Percentiles rank a stretch among this genome's conserved stretches.
These are phyloP conservation scores for Chamaenerion angustifolium DNA, from an alignment of 345 rosid species.

Conservation along the genomic window DNA sequence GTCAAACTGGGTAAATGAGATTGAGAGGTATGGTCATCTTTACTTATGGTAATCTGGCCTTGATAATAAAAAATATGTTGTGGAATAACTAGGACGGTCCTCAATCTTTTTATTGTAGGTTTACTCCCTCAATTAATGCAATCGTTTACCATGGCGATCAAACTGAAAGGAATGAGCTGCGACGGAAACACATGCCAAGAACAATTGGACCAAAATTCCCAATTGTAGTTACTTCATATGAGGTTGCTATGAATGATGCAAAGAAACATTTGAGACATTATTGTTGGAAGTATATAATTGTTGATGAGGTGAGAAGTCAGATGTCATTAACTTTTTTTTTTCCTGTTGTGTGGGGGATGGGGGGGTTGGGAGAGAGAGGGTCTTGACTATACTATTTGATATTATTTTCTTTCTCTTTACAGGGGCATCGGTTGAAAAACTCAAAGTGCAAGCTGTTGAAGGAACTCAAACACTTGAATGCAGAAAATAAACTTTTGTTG, in stretches of 20 bases:
- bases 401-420: conserved; percentile 3
- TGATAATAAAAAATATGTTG: too few species aligned
- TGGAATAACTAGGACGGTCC: not conserved
- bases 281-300: conserved; percentile 80
- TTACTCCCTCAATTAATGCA: conserved; percentile 56
- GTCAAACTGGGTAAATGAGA: conserved; percentile 83
- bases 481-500: conserved; percentile 73
- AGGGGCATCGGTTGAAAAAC: conserved; percentile 97
- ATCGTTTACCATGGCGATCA: conserved; percentile 73
- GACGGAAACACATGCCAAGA: conserved; percentile 62
- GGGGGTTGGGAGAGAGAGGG: too few species aligned
- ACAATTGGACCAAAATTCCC: conserved; percentile 67
- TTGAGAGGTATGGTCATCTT: conserved; percentile 36
- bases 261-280: conserved; percentile 47
- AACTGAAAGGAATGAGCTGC: conserved; percentile 49
- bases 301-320: conserved; percentile 65
- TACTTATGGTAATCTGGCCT: not conserved
- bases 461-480: conserved; percentile 38
- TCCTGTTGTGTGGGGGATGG: not conserved
- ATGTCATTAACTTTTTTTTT: conserved; percentile 1
- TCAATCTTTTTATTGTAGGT: conserved; percentile 31
- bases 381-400: conserved; percentile 1
- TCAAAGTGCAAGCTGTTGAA: conserved; percentile 63
- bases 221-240: conserved; percentile 76
- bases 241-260: conserved; percentile 75